Conservation (phyloP, 176 grass and related monocot species). For the Ensete glaucum region DNA sequence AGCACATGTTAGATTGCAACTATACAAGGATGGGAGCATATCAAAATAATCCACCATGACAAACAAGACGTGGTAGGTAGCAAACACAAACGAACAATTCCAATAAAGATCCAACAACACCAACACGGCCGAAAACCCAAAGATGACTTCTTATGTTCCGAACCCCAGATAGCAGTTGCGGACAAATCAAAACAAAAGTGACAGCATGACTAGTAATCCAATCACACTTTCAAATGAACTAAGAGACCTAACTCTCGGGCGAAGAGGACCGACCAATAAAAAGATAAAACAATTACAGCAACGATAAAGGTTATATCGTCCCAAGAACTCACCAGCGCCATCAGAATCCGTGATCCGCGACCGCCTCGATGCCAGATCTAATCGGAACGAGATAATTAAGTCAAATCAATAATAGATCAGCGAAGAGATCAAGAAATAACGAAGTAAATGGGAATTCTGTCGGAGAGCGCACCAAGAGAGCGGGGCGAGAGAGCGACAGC, state of each 20-base stretch:
- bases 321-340: slow-evolving; percentile 11
- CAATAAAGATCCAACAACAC: too few species aligned
- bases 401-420: not conserved
- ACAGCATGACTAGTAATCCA: not conserved
- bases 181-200: not conserved
- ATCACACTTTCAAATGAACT: too few species aligned
- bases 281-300: not conserved
- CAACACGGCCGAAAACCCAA: too few species aligned
- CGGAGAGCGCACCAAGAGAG: too few species aligned
- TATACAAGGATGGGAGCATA: not conserved
- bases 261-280: not conserved
- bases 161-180: not conserved
- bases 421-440: not conserved
- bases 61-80: too few species aligned
- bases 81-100: too few species aligned
- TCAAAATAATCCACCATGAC: not conserved
- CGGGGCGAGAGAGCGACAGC: not conserved
- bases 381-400: not conserved
- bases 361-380: not conserved
- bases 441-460: too few species aligned
- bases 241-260: too few species aligned
- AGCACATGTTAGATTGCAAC: not conserved
- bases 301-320: not conserved
- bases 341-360: not conserved
- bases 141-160: too few species aligned